phyloP scores from a whole-genome alignment of 1,139 yeast species.

The Nematodospora anomalae region DNA sequence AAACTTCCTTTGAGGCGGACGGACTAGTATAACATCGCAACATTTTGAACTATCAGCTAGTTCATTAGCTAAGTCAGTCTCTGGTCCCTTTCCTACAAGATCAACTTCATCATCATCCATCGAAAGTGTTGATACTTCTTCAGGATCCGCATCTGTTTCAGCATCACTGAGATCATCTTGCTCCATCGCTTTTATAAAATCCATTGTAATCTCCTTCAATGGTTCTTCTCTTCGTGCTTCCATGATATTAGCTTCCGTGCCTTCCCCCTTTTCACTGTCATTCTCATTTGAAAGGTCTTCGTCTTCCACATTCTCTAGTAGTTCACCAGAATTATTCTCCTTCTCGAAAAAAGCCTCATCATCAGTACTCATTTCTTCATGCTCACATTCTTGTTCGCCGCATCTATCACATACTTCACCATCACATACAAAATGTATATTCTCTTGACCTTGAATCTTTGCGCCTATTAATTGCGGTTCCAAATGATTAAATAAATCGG shows the following conservation, averaged over 20 bases:
- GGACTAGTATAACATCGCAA: slow-evolving; percentile 55
- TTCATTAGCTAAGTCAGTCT: slow-evolving; percentile 32
- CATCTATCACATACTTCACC: slow-evolving; percentile 72
- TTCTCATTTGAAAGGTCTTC: slow-evolving; percentile 4
- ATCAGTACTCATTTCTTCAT: slow-evolving; percentile 30
- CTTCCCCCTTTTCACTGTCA: slow-evolving; percentile 1
- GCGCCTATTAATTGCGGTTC: slow-evolving; percentile 29
- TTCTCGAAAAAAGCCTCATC: slow-evolving; percentile 17
- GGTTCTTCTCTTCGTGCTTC: too few relatives aligned
- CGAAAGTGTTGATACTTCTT: slow-evolving; percentile 20
- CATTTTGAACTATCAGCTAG: slow-evolving; percentile 42
- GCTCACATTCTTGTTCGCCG: slow-evolving; percentile 68
- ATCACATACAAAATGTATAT: slow-evolving; percentile 73
- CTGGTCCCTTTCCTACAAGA: slow-evolving; percentile 21
- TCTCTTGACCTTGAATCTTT: slow-evolving; percentile 40
- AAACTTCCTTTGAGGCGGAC: slow-evolving; percentile 40
- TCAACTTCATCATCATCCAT: slow-evolving; percentile 32
- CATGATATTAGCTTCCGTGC: slow-evolving; percentile 6
- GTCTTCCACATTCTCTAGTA: slow-evolving; percentile 22
- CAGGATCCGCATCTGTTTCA: slow-evolving; percentile 31
- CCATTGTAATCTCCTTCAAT: slow-evolving; percentile 35
- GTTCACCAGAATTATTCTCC: slow-evolving; percentile 11
- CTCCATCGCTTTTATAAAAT: slow-evolving; percentile 35
- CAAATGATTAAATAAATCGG: slow-evolving; percentile 82
- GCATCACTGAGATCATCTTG: slow-evolving; percentile 24